phyloP scores from a whole-genome alignment of 768 basidiomycete species.

The Rhodotorula toruloides region DNA sequence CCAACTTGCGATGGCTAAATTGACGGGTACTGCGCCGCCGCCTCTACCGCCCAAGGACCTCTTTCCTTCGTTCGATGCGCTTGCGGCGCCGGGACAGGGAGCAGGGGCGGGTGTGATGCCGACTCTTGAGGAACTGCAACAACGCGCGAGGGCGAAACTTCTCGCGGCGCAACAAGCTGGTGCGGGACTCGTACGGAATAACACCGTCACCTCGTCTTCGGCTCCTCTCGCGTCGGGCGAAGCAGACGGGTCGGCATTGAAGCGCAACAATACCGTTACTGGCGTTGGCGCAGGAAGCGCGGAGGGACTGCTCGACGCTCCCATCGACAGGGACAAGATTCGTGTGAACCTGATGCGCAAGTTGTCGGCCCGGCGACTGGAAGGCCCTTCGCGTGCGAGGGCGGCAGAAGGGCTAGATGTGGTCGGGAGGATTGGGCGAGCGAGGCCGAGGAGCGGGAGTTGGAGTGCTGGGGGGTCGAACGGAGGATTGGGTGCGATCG shows the following conservation, averaged over 20 bases:
- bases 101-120: no score
- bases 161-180: background rate
- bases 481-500: background rate
- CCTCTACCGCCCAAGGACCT: slow-evolving; percentile 9
- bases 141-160: slow-evolving; percentile 24
- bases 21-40: slow-evolving; percentile 34
- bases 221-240: background rate
- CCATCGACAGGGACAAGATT: background rate
- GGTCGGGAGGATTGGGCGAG: slow-evolving; percentile 7
- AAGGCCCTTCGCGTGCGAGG: background rate
- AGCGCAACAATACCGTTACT: slow-evolving; percentile 24
- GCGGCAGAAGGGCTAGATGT: slow-evolving; percentile 4
- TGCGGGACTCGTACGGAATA: slow-evolving; percentile 3
- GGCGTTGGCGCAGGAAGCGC: slow-evolving; percentile 12
- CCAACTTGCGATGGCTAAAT: slow-evolving; percentile 39
- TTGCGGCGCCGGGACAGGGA: no score
- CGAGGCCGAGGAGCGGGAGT: slow-evolving; percentile 31
- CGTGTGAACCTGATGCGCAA: slow-evolving; percentile 43
- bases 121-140: slow-evolving; percentile 36
- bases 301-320: background rate
- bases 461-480: slow-evolving; percentile 5
- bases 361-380: slow-evolving; percentile 35
- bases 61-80: slow-evolving; percentile 19
- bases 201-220: slow-evolving; percentile 1
- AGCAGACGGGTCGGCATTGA: background rate